Conservation (phyloP, 2,329 filamentous ascomycete species). For the Botrytis tulipae region DNA sequence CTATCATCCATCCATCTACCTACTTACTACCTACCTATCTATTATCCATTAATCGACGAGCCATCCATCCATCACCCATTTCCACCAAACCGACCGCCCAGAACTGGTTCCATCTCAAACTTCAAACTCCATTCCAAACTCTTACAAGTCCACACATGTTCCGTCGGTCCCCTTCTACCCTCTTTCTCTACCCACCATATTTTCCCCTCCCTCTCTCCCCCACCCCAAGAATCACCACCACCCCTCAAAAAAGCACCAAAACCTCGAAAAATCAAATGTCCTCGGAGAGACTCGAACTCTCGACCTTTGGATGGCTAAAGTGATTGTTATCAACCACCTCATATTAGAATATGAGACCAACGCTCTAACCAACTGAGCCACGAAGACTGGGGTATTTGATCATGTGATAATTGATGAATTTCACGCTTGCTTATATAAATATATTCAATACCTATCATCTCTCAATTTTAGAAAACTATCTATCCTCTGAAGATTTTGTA, state of each 20-base stretch:
- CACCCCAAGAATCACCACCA: background rate
- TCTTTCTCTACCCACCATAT: background rate
- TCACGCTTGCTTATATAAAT: accelerated
- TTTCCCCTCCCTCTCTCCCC: background rate
- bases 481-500: too few relatives aligned
- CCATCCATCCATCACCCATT: background rate
- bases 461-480: too few relatives aligned
- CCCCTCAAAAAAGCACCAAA: background rate
- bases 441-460: accelerated
- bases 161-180: background rate
- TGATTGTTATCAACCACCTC: constrained; percentile 8
- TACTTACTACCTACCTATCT: too few relatives aligned
- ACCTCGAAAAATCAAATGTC: constrained; percentile 32
- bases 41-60: too few relatives aligned
- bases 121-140: background rate
- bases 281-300: constrained; percentile 51
- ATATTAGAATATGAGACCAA: constrained; percentile 41
- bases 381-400: constrained; percentile 35
- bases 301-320: constrained; percentile 44
- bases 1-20: too few relatives aligned
- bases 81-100: background rate
- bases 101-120: background rate
- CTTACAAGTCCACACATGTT: background rate
- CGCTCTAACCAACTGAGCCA: constrained; percentile 47
- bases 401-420: background rate